These are phyloP conservation scores for Asterochloris erici DNA, from an alignment of 139 green algal species.

Conservation along the genomic window DNA sequence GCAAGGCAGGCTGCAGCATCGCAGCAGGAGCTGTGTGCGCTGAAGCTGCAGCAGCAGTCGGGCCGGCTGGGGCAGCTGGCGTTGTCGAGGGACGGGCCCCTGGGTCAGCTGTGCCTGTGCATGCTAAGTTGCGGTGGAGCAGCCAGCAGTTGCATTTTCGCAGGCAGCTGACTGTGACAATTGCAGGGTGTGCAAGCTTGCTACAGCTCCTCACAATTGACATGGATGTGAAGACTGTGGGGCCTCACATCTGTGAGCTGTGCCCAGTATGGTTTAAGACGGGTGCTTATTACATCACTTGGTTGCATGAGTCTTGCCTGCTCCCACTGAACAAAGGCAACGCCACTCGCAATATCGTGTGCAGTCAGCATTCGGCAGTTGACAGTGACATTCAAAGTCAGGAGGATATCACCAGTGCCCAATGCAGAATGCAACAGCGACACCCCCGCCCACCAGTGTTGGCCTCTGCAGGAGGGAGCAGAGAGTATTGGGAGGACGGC, in stretches of 20 bases:
- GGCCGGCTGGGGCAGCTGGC: constrained; percentile 26
- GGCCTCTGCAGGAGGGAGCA: constrained; percentile 21
- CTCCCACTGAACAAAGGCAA: constrained; percentile 33
- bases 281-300: background rate
- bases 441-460: constrained; percentile 6
- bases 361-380: constrained; percentile 40
- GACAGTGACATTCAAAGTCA: background rate
- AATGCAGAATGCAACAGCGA: background rate
- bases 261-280: background rate
- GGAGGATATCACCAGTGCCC: background rate
- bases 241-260: background rate
- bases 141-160: background rate
- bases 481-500: constrained; percentile 81
- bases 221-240: background rate
- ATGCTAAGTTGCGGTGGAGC: background rate
- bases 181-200: background rate
- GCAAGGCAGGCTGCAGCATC: too few species aligned
- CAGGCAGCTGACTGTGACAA: background rate
- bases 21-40: background rate
- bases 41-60: constrained; percentile 30
- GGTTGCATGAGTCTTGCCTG: background rate
- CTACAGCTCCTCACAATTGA: background rate
- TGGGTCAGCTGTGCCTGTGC: background rate
- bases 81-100: background rate
- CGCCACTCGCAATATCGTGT: constrained; percentile 54